These are phyloP conservation scores for Boechera divaricarpa DNA, from an alignment of 345 rosid genomes.

Conservation along the genomic window DNA sequence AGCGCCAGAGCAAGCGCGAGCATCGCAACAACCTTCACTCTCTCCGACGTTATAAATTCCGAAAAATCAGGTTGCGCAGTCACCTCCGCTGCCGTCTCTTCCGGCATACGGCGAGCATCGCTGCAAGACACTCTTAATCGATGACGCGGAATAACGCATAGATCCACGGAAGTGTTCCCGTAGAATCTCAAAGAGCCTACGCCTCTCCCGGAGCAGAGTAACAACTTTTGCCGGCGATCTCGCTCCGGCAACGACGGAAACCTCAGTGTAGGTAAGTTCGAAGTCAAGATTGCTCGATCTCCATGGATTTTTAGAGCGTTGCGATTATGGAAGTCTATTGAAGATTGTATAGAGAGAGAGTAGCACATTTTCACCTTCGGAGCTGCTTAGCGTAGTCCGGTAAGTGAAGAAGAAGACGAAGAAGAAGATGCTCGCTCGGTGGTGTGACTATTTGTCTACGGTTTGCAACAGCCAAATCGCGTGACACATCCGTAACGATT, in stretches of 20 bases:
- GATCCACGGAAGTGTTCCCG: constrained; percentile 21
- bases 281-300: constrained; percentile 29
- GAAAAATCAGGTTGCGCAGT: constrained; percentile 54
- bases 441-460: background rate
- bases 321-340: constrained; percentile 11
- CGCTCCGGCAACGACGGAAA: constrained; percentile 24
- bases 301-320: constrained; percentile 1
- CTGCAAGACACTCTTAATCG: constrained; percentile 57
- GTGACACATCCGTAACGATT: constrained; percentile 12
- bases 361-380: constrained; percentile 35
- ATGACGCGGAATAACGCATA: constrained; percentile 28
- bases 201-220: constrained; percentile 1
- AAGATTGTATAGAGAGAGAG: constrained; percentile 38
- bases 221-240: constrained; percentile 28
- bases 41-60: constrained; percentile 94
- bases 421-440: constrained; percentile 10
- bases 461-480: constrained; percentile 25
- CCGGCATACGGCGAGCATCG: constrained; percentile 53
- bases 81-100: constrained; percentile 37
- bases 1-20: constrained; percentile 84
- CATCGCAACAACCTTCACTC: constrained; percentile 92
- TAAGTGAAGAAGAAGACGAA: constrained; percentile 13
- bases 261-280: constrained; percentile 23
- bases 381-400: constrained; percentile 25
- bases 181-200: background rate